Percentiles rank a stretch among this genome's conserved stretches.
phyloP scores from a whole-genome alignment of 2,329 filamentous ascomycete species.

The Alternaria sp. region DNA sequence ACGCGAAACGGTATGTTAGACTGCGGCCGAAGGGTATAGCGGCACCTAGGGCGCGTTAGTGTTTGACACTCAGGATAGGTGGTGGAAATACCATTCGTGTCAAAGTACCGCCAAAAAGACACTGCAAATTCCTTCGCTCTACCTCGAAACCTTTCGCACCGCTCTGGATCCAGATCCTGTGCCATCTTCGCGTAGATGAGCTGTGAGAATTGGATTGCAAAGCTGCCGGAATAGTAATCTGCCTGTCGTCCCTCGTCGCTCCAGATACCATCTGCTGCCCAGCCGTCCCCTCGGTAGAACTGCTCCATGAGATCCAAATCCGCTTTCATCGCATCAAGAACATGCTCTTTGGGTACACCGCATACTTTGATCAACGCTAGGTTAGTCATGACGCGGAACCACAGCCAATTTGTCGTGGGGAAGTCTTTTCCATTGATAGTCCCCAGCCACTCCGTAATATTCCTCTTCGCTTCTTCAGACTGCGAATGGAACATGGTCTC shows the following conservation, averaged over 20 bases:
- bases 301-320: conserved; percentile 55
- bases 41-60: conserved; percentile 47
- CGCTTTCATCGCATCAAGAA: conserved; percentile 48
- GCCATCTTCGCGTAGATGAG: conserved; percentile 56
- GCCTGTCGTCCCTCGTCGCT: conserved; percentile 49
- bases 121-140: conserved; percentile 52
- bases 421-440: conserved; percentile 55
- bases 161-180: conserved; percentile 48
- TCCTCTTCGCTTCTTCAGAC: conserved; percentile 35
- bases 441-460: conserved; percentile 52
- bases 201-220: conserved; percentile 61
- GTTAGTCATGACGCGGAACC: conserved; percentile 61
- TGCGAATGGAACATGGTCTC: conserved; percentile 45
- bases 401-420: conserved; percentile 59
- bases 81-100: conserved; percentile 54
- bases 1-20: conserved; percentile 60
- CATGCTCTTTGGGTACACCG: conserved; percentile 43
- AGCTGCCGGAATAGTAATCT: conserved; percentile 62
- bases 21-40: conserved; percentile 61
- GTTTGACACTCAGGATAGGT: too few species aligned
- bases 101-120: conserved; percentile 58
- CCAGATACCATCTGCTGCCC: conserved; percentile 58
- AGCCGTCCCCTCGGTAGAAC: conserved; percentile 56
- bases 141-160: conserved; percentile 48
- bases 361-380: conserved; percentile 54